Conservation (phyloP, 192 early-diverging fungal species). For the Umbelopsis vinacea region DNA sequence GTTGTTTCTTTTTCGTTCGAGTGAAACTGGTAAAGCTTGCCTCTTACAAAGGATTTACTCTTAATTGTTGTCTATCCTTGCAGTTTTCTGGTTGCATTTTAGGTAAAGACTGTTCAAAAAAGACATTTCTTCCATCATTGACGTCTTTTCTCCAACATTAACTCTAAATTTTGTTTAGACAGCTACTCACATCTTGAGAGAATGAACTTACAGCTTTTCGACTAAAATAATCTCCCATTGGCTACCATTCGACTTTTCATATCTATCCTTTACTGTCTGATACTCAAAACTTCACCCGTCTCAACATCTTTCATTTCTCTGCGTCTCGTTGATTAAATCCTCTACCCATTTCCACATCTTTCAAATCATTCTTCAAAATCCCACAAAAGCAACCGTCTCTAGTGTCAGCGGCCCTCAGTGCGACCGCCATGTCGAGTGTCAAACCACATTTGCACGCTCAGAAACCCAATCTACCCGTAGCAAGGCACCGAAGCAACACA, state of each 20-base stretch:
- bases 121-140: not conserved
- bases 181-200: not conserved
- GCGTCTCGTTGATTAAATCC: not conserved
- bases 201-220: not conserved
- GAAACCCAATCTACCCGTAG: slow-evolving; percentile 5
- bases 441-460: slow-evolving; percentile 22
- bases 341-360: too few species aligned
- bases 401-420: slow-evolving; percentile 20
- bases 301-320: not conserved
- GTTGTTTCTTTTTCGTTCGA: not conserved
- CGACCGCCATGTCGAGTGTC: slow-evolving; percentile 24
- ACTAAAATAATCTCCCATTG: not conserved
- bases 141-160: not conserved
- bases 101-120: not conserved
- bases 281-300: not conserved
- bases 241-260: not conserved
- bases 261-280: not conserved
- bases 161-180: not conserved
- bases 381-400: slow-evolving; percentile 22
- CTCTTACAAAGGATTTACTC: not conserved
- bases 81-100: slow-evolving; percentile 1
- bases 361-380: slow-evolving; percentile 13
- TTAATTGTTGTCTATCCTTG: not conserved
- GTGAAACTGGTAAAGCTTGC: not conserved
- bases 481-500: slow-evolving; percentile 14